Conservation (phyloP, 176 grass and related monocot species). For the Musa beccarii region DNA sequence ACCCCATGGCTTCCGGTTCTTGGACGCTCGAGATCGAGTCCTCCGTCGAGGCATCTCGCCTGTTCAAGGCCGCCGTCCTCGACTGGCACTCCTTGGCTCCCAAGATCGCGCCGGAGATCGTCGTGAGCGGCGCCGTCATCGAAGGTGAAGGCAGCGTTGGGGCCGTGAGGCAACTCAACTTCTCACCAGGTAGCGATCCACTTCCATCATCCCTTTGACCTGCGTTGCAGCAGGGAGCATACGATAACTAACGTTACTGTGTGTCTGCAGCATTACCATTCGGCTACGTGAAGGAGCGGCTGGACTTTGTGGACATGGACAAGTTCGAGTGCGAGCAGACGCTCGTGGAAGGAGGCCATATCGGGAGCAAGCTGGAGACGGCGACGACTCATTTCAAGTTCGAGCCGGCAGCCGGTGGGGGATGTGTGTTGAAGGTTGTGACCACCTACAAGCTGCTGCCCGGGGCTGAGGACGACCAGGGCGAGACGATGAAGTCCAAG, state of each 20-base stretch:
- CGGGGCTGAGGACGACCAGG: conserved; percentile 25
- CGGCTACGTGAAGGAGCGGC: conserved; percentile 37
- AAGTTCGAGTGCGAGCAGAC: conserved; percentile 50
- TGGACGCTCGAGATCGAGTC: conserved; percentile 49
- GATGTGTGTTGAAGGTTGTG: conserved; percentile 45
- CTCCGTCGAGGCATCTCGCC: conserved; percentile 32
- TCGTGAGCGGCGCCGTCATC: conserved; percentile 35
- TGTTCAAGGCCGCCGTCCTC: conserved; percentile 57
- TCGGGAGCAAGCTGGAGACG: conserved; percentile 35
- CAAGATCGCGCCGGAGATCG: conserved; percentile 42
- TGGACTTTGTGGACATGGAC: conserved; percentile 48
- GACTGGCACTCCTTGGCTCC: conserved; percentile 78
- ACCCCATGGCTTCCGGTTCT: background rate
- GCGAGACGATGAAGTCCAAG: conserved; percentile 40
- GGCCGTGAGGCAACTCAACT: conserved; percentile 82
- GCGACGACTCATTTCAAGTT: conserved; percentile 48
- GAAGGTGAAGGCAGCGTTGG: conserved; percentile 38
- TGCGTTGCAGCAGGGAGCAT: too few species aligned
- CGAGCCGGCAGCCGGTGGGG: conserved; percentile 35
- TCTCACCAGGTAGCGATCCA: conserved; percentile 33
- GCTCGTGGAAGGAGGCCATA: conserved; percentile 50
- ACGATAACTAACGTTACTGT: background rate
- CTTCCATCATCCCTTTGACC: too few species aligned
- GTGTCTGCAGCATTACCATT: conserved; percentile 41
- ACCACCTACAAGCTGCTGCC: conserved; percentile 40